phyloP scores from a whole-genome alignment of 805 yeast genomes.

The Candida manassasensis region DNA sequence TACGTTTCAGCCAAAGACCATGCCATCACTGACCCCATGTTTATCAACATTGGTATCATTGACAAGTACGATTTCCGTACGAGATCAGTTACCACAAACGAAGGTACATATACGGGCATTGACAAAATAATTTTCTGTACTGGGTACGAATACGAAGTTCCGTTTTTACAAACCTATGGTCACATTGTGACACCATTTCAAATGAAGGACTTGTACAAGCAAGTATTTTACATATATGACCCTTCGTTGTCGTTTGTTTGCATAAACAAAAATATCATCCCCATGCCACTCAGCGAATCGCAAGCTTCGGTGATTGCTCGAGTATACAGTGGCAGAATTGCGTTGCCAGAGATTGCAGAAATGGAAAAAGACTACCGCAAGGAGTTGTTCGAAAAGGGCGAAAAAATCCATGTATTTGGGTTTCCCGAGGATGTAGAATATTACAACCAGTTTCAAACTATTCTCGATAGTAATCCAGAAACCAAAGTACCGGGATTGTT shows the following conservation, averaged over 20 bases:
- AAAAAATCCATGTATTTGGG: conserved; percentile 35
- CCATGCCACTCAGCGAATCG: conserved; percentile 47
- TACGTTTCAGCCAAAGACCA: conserved; percentile 24
- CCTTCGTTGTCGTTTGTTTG: conserved; percentile 42
- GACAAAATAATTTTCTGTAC: conserved; percentile 33
- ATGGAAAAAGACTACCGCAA: conserved; percentile 29
- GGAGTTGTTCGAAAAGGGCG: conserved; percentile 24
- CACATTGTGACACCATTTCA: conserved; percentile 21
- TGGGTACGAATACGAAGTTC: conserved; percentile 33
- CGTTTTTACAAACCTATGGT: conserved; percentile 25
- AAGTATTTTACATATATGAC: conserved; percentile 42
- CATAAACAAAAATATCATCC: conserved; percentile 42
- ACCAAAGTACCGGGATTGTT: conserved; percentile 5
- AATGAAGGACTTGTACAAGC: conserved; percentile 39
- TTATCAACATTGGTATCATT: conserved; percentile 15
- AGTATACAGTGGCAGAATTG: conserved; percentile 37
- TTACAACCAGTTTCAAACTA: conserved; percentile 36
- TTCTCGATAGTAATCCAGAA: conserved; percentile 8
- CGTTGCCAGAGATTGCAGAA: conserved; percentile 34
- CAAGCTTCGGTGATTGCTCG: conserved; percentile 43
- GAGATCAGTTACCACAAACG: conserved; percentile 18
- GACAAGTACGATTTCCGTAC: conserved; percentile 25
- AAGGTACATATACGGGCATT: conserved; percentile 18
- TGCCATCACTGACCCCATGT: conserved; percentile 39
- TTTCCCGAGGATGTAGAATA: conserved; percentile 59